Evolutionary conservation across 768 basidiomycete genomes (phyloP), one percentile per base, ranked within the genome.

Genomic region (Gautieria morchelliformis): DNA sequence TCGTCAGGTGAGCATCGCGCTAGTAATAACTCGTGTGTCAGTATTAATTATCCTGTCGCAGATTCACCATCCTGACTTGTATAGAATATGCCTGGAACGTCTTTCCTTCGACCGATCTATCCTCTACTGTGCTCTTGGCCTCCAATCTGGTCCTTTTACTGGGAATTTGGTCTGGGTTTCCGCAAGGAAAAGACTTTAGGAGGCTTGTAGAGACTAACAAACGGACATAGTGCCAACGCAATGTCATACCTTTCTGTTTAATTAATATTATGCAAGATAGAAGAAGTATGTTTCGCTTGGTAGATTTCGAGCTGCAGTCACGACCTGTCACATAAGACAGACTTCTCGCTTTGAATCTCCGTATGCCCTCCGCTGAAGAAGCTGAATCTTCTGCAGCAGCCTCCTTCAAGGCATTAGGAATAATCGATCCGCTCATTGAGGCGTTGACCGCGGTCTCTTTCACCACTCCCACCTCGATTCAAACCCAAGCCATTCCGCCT

Each of bases 31-130:
- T 40, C n/a, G 32, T 30, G 62, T 12, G 11, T 12, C 58, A 15
- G 48, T 27, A 53, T 63, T 54, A 27, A 60, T 15, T 44, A 37
- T 60, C 45, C 47, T 27, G 53, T 48, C 42, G 14, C 64, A 95
- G 92, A 63, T 62, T 91, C 20, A 62, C 66, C 2, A 63, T 93
- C 11, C 72, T 92, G 39, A 52, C 73, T 1, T 75, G 69, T 14
- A 82, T 93, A 51, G 91, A 95, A 68, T 92, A 85, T 65, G 81
- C 87, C 1, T 96, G 93, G 92, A 89, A 93, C 60, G 77, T 85
- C 0, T 93, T 83, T 64, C 93, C 93, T 2, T 89, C 91, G 0
- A 94, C 89, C 0, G 56, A 68, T 0, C 15, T 81, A 0, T 89
- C 87, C 1, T 92, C 90, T 5, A 70, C 64, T 10, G 52, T 81